Percentiles rank a stretch among this genome's conserved stretches.
Conservation (phyloP, 2,329 filamentous ascomycete genomes). For the Dothidotthia symphoricarpi region DNA sequence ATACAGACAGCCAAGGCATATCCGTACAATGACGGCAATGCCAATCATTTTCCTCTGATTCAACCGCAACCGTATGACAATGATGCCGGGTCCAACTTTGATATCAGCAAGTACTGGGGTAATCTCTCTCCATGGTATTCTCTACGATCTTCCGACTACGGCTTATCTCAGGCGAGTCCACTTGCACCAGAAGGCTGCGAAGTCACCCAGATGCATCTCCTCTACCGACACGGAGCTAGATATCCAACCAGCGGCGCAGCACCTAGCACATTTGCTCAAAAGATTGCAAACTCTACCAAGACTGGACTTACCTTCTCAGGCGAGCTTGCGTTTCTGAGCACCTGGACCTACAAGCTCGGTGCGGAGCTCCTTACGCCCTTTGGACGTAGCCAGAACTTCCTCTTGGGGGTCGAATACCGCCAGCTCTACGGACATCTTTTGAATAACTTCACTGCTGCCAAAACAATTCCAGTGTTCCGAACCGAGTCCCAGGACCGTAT, state of each 20-base stretch:
- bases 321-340: conserved; percentile 25
- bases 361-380: conserved; percentile 33
- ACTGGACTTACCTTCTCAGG: conserved; percentile 23
- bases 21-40: conserved; percentile 27
- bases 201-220: conserved; percentile 28
- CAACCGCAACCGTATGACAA: conserved; percentile 23
- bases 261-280: conserved; percentile 25
- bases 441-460: conserved; percentile 44
- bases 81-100: conserved; percentile 18
- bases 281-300: conserved; percentile 28
- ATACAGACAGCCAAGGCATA: conserved; percentile 30
- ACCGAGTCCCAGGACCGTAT: conserved; percentile 34
- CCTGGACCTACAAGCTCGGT: conserved; percentile 33
- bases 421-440: conserved; percentile 46
- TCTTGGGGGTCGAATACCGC: conserved; percentile 43
- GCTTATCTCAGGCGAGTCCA: conserved; percentile 27
- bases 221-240: conserved; percentile 33
- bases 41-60: conserved; percentile 24
- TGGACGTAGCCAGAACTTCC: conserved; percentile 41
- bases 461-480: conserved; percentile 42
- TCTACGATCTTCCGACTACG: conserved; percentile 28
- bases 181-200: conserved; percentile 27
- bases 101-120: conserved; percentile 33
- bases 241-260: conserved; percentile 31
- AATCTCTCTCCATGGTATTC: conserved; percentile 35